These are phyloP conservation scores for Elsinoe arachidis DNA, from an alignment of 2,329 filamentous ascomycete species.

Conservation along the genomic window DNA sequence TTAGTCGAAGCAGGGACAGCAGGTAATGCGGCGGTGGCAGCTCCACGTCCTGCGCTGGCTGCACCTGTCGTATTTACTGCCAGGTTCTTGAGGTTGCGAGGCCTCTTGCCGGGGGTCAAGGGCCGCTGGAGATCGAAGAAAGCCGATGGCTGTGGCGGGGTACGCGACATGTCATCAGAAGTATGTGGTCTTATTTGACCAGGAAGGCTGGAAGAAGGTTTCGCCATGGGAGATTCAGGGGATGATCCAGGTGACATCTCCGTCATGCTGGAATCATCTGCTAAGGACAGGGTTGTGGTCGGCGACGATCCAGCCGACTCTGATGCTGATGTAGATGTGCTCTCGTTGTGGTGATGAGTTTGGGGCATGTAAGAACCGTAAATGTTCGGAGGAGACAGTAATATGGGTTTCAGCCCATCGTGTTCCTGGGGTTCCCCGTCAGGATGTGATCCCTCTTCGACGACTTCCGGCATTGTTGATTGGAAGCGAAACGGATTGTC, in stretches of 20 bases:
- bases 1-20: conserved; percentile 38
- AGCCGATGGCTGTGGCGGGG: conserved; percentile 48
- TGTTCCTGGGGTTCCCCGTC: background rate
- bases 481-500: conserved; percentile 11
- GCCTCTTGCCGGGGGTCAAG: conserved; percentile 52
- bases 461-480: conserved; percentile 11
- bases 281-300: conserved; percentile 85
- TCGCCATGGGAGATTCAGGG: conserved; percentile 75
- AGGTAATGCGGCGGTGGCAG: conserved; percentile 47
- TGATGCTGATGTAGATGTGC: conserved; percentile 67
- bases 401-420: background rate
- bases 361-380: conserved; percentile 10
- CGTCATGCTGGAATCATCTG: conserved; percentile 81
- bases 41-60: conserved; percentile 37
- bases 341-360: conserved; percentile 62
- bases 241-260: conserved; percentile 88
- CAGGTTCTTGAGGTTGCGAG: conserved; percentile 76
- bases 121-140: conserved; percentile 42
- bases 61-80: conserved; percentile 60
- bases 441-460: conserved; percentile 3
- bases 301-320: conserved; percentile 91
- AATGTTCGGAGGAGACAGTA: conserved; percentile 1
- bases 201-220: conserved; percentile 59
- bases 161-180: conserved; percentile 33
- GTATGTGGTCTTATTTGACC: conserved; percentile 42